Conservation (phyloP, 2,329 filamentous ascomycete species). For the Chrysosphaeria jannelii region DNA sequence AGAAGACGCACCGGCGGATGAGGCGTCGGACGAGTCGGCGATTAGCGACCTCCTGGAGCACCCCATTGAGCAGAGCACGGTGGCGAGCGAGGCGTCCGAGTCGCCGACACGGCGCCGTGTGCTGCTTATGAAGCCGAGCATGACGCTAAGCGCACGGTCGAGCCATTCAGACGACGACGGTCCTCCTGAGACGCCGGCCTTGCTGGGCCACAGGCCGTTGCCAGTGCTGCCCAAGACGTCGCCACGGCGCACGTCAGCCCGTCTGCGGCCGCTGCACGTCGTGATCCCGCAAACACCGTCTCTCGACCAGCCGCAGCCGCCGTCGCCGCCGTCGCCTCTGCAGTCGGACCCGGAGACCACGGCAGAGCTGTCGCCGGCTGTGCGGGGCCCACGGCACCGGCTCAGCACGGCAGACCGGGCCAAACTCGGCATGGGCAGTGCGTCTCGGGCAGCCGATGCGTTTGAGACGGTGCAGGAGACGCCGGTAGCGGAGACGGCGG, state of each 20-base stretch:
- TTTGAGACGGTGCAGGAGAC: too few relatives aligned
- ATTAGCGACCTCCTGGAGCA: slow-evolving; percentile 23
- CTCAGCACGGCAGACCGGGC: slow-evolving; percentile 51
- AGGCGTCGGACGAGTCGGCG: slow-evolving; percentile 13
- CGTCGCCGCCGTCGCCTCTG: slow-evolving; percentile 13
- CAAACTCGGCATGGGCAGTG: slow-evolving; percentile 44
- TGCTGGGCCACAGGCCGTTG: too few relatives aligned
- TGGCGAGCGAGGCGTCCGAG: slow-evolving; percentile 1
- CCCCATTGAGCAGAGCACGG: slow-evolving; percentile 1
- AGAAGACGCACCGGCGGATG: slow-evolving; percentile 2
- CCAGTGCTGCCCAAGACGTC: too few relatives aligned
- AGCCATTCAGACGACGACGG: slow-evolving; percentile 4
- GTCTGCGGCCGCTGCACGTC: neutral
- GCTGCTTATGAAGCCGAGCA: slow-evolving; percentile 3
- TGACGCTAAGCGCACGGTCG: slow-evolving; percentile 4
- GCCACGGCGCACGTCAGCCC: too few relatives aligned
- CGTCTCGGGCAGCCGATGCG: slow-evolving; percentile 17
- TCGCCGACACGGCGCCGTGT: slow-evolving; percentile 3
- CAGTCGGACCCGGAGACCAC: slow-evolving; percentile 24
- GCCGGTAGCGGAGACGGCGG: too few relatives aligned
- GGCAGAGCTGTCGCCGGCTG: slow-evolving; percentile 25
- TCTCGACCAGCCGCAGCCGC: slow-evolving; percentile 2
- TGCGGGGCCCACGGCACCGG: slow-evolving; percentile 18
- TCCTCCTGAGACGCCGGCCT: too few relatives aligned
- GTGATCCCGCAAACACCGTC: slow-evolving; percentile 1